Percentiles rank a stretch among this genome's conserved stretches.
Evolutionary conservation across 495 filamentous ascomycete species (phyloP).

Genomic region (Lepraria neglecta): DNA sequence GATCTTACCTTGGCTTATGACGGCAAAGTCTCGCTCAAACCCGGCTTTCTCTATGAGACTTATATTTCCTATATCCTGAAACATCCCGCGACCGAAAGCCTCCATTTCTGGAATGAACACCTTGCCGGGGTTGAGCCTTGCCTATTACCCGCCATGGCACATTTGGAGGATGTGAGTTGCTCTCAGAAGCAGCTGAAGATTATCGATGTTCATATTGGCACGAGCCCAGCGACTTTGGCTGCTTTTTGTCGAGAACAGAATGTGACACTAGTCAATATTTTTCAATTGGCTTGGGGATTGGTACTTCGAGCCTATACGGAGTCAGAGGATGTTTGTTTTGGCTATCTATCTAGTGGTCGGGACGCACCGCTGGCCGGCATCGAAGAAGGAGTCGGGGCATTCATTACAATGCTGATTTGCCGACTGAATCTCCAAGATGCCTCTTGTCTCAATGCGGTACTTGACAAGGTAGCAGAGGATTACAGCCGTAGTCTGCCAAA

Average conservation of each 20-base stretch:
- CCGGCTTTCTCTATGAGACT: slow-evolving; percentile 47
- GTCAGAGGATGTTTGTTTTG: slow-evolving; percentile 48
- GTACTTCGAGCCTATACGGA: slow-evolving; percentile 45
- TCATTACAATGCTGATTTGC: slow-evolving; percentile 51
- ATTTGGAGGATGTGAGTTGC: not conserved
- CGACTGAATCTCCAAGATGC: slow-evolving; percentile 35
- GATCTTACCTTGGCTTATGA: slow-evolving; percentile 47
- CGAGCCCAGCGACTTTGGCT: slow-evolving; percentile 28
- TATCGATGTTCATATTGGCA: slow-evolving; percentile 31
- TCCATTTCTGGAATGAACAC: slow-evolving; percentile 50
- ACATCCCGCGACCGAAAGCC: slow-evolving; percentile 36
- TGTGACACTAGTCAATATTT: slow-evolving; percentile 46
- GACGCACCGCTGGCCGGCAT: slow-evolving; percentile 43
- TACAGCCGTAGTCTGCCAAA: not conserved
- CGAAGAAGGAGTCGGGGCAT: slow-evolving; percentile 46
- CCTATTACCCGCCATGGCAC: not conserved
- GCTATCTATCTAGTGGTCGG: slow-evolving; percentile 47
- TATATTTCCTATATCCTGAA: slow-evolving; percentile 46
- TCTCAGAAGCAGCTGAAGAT: slow-evolving; percentile 35
- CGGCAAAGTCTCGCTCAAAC: slow-evolving; percentile 31
- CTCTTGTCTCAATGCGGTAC: slow-evolving; percentile 28
- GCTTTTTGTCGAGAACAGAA: slow-evolving; percentile 41
- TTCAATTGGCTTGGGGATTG: slow-evolving; percentile 51
- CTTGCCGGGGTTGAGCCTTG: slow-evolving; percentile 42
- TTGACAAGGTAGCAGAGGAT: not conserved